Percentiles rank a stretch among this genome's conserved stretches.
These are phyloP conservation scores for Trichoderma sp. DNA, from an alignment of 2,329 filamentous ascomycete genomes.

Conservation along the genomic window DNA sequence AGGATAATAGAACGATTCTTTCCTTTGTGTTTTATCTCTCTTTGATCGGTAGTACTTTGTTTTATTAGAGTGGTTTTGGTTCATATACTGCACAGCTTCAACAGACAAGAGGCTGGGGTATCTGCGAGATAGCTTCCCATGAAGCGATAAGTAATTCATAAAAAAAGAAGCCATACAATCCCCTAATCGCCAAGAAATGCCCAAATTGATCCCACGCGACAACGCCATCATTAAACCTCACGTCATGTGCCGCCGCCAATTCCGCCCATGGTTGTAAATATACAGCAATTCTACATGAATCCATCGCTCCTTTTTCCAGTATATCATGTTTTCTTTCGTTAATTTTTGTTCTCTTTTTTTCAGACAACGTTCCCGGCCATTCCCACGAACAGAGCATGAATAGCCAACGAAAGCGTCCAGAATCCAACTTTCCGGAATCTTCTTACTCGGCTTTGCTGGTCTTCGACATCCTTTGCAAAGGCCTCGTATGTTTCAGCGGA, in stretches of 20 bases:
- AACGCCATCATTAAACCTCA: conserved; percentile 23
- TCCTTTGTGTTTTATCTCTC: not conserved
- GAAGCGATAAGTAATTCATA: conserved; percentile 17
- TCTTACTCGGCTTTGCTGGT: conserved; percentile 82
- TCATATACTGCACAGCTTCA: conserved; percentile 19
- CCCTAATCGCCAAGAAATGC: conserved; percentile 19
- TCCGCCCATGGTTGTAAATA: conserved; percentile 26
- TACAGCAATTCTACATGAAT: conserved; percentile 28
- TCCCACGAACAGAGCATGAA: conserved; percentile 92
- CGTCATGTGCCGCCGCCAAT: conserved; percentile 18
- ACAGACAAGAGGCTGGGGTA: conserved; percentile 11
- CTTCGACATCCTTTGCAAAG: conserved; percentile 87
- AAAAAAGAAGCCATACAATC: not conserved
- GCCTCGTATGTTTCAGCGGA: conserved; percentile 93
- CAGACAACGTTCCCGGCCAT: conserved; percentile 80
- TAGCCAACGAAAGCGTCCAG: conserved; percentile 90
- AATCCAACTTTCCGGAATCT: conserved; percentile 94
- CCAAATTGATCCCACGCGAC: conserved; percentile 13
- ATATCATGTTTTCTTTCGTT: not conserved
- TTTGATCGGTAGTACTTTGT: not conserved
- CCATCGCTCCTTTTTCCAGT: not conserved
- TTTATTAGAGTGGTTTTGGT: conserved; percentile 14
- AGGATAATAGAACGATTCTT: conserved; percentile 17
- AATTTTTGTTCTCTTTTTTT: conserved; percentile 10
- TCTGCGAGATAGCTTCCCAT: conserved; percentile 20